Evolutionary conservation across 192 early-diverging fungal genomes (phyloP).

Genomic region (Oehlia diaphana): DNA sequence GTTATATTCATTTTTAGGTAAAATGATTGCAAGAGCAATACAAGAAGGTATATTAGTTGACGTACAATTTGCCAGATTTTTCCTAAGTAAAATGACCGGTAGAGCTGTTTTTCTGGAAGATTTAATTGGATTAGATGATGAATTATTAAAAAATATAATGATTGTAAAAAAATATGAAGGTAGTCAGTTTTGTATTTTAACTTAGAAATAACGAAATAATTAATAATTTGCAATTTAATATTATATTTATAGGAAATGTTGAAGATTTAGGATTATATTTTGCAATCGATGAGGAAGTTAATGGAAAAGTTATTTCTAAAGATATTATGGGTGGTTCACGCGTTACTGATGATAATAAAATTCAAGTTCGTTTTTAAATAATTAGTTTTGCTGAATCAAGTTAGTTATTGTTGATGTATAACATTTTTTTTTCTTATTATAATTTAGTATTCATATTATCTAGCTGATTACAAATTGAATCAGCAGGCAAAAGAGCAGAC

Average conservation of each 20-base stretch:
- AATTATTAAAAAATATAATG: constrained; percentile 53
- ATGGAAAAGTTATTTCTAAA: constrained; percentile 47
- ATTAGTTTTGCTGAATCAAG: not conserved
- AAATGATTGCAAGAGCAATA: constrained; percentile 62
- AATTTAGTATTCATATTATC: constrained; percentile 70
- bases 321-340: constrained; percentile 42
- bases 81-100: constrained; percentile 56
- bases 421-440: constrained; percentile 37
- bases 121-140: constrained; percentile 52
- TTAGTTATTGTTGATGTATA: constrained; percentile 30
- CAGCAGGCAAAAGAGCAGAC: constrained; percentile 64
- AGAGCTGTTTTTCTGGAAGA: constrained; percentile 61
- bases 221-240: too few relatives aligned
- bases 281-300: constrained; percentile 58
- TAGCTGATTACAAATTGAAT: constrained; percentile 80
- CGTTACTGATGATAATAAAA: constrained; percentile 47
- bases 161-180: constrained; percentile 63
- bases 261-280: constrained; percentile 66
- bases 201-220: not conserved
- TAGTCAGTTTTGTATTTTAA: not conserved
- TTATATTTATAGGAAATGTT: constrained; percentile 43
- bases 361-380: constrained; percentile 24
- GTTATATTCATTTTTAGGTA: constrained; percentile 57
- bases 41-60: constrained; percentile 65
- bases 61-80: constrained; percentile 60